A percentile compares a stretch with the other conserved stretches of the same genome.
These are phyloP conservation scores for Pichia sp. DNA, from an alignment of 1,139 yeast species.

Conservation along the genomic window DNA sequence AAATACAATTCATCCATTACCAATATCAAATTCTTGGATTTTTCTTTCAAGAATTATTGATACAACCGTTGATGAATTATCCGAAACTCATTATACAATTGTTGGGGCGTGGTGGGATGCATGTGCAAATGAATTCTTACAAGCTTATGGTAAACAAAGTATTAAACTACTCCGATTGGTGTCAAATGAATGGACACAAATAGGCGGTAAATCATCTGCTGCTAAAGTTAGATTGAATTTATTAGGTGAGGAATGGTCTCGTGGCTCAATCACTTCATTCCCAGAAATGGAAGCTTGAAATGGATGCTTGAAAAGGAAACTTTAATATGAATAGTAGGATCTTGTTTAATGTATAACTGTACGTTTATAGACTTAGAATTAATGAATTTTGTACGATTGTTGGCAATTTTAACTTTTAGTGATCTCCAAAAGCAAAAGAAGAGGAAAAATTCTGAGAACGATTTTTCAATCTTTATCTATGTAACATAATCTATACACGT, in stretches of 20 bases:
- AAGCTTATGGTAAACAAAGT: constrained; percentile 65
- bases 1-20: constrained; percentile 41
- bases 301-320: not conserved
- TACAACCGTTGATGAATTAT: constrained; percentile 40
- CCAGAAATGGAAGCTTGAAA: constrained; percentile 30
- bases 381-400: not conserved
- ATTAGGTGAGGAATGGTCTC: constrained; percentile 71
- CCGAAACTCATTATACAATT: constrained; percentile 66
- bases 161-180: constrained; percentile 47
- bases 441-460: not conserved
- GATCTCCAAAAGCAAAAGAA: not conserved
- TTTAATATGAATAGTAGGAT: not conserved
- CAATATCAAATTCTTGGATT: constrained; percentile 53
- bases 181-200: constrained; percentile 47
- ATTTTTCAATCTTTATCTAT: not conserved
- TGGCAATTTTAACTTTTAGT: not conserved
- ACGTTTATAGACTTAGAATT: not conserved
- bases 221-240: constrained; percentile 74
- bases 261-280: constrained; percentile 41
- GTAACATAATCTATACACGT: not conserved
- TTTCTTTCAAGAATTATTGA: constrained; percentile 68
- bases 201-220: constrained; percentile 48
- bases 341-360: not conserved
- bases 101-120: constrained; percentile 93
- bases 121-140: constrained; percentile 49